Percentiles rank a stretch among this genome's conserved stretches.
These are phyloP conservation scores for Furcasterigmium furcatum DNA, from an alignment of 2,329 filamentous ascomycete genomes.

Conservation along the genomic window DNA sequence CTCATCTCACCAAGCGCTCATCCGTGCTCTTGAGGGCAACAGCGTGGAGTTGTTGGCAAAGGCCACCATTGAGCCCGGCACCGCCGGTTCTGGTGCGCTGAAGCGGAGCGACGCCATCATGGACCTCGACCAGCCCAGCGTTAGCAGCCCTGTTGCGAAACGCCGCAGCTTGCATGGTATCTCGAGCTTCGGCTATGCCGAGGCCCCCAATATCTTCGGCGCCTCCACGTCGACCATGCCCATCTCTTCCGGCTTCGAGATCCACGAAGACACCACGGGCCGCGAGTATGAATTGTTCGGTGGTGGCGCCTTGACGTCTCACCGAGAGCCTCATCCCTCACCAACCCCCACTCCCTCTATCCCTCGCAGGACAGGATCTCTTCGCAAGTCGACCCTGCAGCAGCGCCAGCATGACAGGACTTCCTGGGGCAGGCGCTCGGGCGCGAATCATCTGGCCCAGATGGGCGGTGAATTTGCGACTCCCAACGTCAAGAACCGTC, in stretches of 20 bases:
- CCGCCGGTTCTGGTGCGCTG: slow-evolving; percentile 72
- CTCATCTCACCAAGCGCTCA: slow-evolving; percentile 45
- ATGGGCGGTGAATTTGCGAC: slow-evolving; percentile 52
- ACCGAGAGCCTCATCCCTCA: slow-evolving; percentile 38
- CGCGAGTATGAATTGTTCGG: slow-evolving; percentile 53
- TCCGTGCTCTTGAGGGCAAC: slow-evolving; percentile 47
- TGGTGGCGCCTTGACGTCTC: slow-evolving; percentile 19
- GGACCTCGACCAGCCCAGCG: slow-evolving; percentile 75
- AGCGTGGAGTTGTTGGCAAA: neutral
- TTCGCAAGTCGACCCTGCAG: slow-evolving; percentile 84
- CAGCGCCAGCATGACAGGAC: slow-evolving; percentile 72
- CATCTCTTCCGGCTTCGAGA: slow-evolving; percentile 39
- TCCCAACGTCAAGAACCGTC: slow-evolving; percentile 57
- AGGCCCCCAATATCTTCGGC: slow-evolving; percentile 72
- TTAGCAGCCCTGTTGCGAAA: slow-evolving; percentile 87
- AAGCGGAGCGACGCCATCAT: slow-evolving; percentile 90
- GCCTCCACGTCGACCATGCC: slow-evolving; percentile 20
- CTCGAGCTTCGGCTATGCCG: slow-evolving; percentile 48
- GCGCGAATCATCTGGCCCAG: slow-evolving; percentile 51
- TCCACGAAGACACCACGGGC: slow-evolving; percentile 30
- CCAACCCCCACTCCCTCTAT: slow-evolving; percentile 50
- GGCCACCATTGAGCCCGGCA: slow-evolving; percentile 41
- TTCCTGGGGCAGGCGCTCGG: slow-evolving; percentile 59
- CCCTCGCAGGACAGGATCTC: slow-evolving; percentile 69
- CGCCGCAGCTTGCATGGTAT: slow-evolving; percentile 81